A percentile compares a stretch with the other conserved stretches of the same genome.
These are phyloP conservation scores for Brassica carinata DNA, from an alignment of 345 rosid genomes.

Conservation along the genomic window DNA sequence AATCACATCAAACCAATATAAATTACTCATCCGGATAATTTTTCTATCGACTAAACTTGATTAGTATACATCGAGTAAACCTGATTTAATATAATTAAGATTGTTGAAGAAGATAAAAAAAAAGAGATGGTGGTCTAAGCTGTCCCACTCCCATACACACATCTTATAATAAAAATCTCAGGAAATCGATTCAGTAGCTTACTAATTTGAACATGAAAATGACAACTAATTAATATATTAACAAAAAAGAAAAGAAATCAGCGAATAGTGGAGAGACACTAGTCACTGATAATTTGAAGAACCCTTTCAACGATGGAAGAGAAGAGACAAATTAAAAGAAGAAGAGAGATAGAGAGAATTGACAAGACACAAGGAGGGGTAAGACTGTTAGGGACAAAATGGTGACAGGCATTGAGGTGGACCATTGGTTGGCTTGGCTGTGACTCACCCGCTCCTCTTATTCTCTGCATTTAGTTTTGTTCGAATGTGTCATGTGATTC, in stretches of 20 bases:
- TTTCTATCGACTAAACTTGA: neutral
- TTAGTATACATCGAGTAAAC: neutral
- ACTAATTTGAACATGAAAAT: neutral
- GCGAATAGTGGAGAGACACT: neutral
- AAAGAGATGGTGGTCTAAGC: neutral
- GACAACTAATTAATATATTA: neutral
- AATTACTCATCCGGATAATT: neutral
- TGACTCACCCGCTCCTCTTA: conserved; percentile 24
- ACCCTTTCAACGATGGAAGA: neutral
- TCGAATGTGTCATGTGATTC: conserved; percentile 36
- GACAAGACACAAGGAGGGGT: conserved; percentile 37
- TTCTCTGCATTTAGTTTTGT: conserved; percentile 21
- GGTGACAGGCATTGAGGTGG: conserved; percentile 41
- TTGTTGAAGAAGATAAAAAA: neutral
- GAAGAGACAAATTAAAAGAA: conserved; percentile 7
- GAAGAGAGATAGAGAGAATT: conserved; percentile 27
- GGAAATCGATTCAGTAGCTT: neutral
- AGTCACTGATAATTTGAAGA: conserved; percentile 12
- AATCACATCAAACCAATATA: neutral
- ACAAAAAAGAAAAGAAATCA: neutral
- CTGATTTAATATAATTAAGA: neutral
- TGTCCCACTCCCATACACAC: neutral
- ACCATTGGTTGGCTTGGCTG: conserved; percentile 39
- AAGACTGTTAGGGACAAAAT: conserved; percentile 40
- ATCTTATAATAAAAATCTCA: neutral